These are phyloP conservation scores for Rickenella mellea DNA, from an alignment of 768 basidiomycete genomes.

Conservation along the genomic window DNA sequence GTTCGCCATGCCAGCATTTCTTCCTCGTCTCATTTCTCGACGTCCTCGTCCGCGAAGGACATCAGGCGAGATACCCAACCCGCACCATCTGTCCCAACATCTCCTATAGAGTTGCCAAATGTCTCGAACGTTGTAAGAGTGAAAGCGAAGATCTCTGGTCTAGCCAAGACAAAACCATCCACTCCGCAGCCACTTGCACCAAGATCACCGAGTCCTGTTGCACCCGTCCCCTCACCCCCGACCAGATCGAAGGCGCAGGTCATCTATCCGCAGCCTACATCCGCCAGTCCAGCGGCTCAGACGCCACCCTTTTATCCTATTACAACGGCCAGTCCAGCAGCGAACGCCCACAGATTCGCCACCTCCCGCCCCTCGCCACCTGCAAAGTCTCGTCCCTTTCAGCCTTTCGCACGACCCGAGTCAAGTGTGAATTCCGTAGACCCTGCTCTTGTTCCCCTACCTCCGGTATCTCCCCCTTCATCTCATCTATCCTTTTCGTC, in stretches of 20 bases:
- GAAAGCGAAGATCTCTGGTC: constrained; percentile 51
- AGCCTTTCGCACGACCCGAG: constrained; percentile 21
- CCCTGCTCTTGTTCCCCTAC: constrained; percentile 47
- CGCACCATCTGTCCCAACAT: neutral
- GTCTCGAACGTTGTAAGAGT: constrained; percentile 23
- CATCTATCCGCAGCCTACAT: constrained; percentile 10
- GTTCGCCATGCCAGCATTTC: constrained; percentile 4
- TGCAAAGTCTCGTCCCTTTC: constrained; percentile 20
- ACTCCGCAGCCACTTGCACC: constrained; percentile 14
- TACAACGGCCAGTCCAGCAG: constrained; percentile 43
- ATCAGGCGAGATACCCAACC: neutral
- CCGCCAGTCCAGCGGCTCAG: constrained; percentile 8
- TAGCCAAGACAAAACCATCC: constrained; percentile 27
- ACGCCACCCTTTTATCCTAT: constrained; percentile 34
- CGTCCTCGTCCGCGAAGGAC: neutral
- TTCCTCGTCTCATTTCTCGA: constrained; percentile 1
- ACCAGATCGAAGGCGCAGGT: constrained; percentile 23
- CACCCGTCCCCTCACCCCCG: constrained; percentile 14
- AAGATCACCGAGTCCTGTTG: constrained; percentile 17
- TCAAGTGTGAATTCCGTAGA: constrained; percentile 34
- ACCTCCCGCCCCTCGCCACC: constrained; percentile 24
- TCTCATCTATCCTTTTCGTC: constrained; percentile 73
- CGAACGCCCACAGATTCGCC: constrained; percentile 48
- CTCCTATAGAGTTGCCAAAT: too few species aligned
- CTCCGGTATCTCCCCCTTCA: constrained; percentile 60